These are phyloP conservation scores for Plasmodium fragile DNA, from an alignment of 169 alveolate genomes.

Conservation along the genomic window DNA sequence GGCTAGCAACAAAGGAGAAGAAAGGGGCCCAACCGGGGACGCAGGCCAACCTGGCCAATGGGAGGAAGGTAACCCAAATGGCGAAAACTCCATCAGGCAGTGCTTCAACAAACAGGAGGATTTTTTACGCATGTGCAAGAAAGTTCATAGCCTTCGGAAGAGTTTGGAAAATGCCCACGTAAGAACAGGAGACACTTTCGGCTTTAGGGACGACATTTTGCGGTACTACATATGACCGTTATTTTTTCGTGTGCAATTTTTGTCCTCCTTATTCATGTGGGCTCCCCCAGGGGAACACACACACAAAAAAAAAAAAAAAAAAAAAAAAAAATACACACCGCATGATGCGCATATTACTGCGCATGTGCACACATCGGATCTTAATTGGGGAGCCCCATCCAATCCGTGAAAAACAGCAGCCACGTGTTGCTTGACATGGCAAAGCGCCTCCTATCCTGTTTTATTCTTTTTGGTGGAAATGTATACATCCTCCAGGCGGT, in stretches of 20 bases:
- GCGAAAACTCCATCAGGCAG: background rate
- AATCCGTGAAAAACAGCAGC: background rate
- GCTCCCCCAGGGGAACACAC: background rate
- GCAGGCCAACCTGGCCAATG: background rate
- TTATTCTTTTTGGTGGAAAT: constrained; percentile 44
- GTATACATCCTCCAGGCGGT: constrained; percentile 35
- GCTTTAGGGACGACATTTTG: constrained; percentile 7
- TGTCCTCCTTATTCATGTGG: background rate
- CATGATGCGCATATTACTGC: background rate
- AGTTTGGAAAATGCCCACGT: constrained; percentile 54
- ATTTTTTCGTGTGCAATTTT: background rate
- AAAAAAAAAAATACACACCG: background rate
- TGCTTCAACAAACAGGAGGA: background rate
- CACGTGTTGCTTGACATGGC: background rate
- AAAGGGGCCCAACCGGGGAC: background rate
- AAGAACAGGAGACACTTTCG: background rate
- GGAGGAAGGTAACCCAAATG: background rate
- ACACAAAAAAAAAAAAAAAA: background rate
- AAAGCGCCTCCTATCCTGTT: background rate
- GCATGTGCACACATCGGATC: background rate
- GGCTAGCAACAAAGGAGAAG: background rate
- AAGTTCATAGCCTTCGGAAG: constrained; percentile 33
- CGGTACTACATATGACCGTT: constrained; percentile 2
- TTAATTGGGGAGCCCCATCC: background rate
- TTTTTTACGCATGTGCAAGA: constrained; percentile 58